Conservation (phyloP, 208 protist genomes). For the Tritrichomonas foetus region DNA sequence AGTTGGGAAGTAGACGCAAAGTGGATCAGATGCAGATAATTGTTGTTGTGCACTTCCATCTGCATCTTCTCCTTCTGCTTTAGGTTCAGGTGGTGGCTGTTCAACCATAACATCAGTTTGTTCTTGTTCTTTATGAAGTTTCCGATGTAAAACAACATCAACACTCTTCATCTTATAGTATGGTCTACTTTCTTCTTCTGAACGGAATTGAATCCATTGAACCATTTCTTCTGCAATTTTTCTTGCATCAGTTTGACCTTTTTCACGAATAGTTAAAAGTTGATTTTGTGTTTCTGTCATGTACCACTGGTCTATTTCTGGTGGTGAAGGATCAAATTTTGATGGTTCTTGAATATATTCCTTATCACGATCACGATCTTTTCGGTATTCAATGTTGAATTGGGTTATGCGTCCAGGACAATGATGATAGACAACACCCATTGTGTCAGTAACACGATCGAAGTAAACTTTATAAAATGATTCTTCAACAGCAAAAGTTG, state of each 20-base stretch:
- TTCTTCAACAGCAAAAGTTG: neutral
- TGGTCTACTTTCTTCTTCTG: slow-evolving; percentile 24
- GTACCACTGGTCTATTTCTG: neutral
- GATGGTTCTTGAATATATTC: neutral
- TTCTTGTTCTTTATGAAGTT: neutral
- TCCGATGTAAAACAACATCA: slow-evolving; percentile 16
- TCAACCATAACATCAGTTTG: neutral
- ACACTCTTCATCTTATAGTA: slow-evolving; percentile 26
- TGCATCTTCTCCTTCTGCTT: neutral
- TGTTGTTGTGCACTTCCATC: neutral
- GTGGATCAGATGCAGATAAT: neutral
- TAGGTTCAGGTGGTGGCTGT: slow-evolving; percentile 28
- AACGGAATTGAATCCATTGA: slow-evolving; percentile 3
- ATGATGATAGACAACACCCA: slow-evolving; percentile 27
- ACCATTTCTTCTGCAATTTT: slow-evolving; percentile 21
- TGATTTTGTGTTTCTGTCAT: neutral
- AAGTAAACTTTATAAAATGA: neutral
- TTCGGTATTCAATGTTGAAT: neutral
- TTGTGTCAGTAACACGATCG: neutral
- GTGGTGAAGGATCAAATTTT: neutral
- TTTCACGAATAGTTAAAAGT: neutral
- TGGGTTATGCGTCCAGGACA: neutral
- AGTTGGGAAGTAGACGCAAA: slow-evolving; percentile 24
- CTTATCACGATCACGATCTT: neutral
- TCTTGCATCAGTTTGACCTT: neutral